Percentiles rank a stretch among this genome's conserved stretches.
Conservation (phyloP, 164 flowering plant genomes). For the Liriodendron chinense region DNA sequence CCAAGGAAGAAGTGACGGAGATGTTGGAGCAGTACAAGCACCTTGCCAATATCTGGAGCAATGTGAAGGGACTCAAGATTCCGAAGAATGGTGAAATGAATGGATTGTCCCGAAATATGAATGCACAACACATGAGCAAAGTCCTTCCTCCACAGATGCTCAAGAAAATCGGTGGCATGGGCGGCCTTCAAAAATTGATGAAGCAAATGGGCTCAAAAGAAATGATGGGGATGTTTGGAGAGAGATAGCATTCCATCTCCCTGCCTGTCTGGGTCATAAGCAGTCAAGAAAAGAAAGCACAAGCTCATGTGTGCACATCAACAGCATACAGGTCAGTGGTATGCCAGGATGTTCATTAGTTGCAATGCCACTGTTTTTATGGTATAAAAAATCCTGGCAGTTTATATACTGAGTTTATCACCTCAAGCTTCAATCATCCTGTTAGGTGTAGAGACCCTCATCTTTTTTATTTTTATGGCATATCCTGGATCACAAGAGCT, state of each 20-base stretch:
- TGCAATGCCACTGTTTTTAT: too few relatives aligned
- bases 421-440: too few relatives aligned
- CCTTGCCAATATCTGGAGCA: constrained; percentile 92
- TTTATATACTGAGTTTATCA: too few relatives aligned
- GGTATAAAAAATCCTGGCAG: too few relatives aligned
- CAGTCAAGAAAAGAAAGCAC: not conserved
- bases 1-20: constrained; percentile 67
- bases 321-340: too few relatives aligned
- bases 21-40: constrained; percentile 97
- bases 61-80: constrained; percentile 96
- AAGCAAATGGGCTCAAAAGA: constrained; percentile 95
- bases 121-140: constrained; percentile 94
- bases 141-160: constrained; percentile 93
- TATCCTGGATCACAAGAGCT: too few relatives aligned
- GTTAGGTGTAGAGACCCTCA: too few relatives aligned
- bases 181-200: constrained; percentile 90
- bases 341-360: too few relatives aligned
- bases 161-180: constrained; percentile 96
- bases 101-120: constrained; percentile 82
- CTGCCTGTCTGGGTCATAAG: not conserved
- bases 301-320: not conserved
- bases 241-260: constrained; percentile 24
- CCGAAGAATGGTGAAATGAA: constrained; percentile 98
- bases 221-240: constrained; percentile 87
- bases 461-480: too few relatives aligned